Conservation (phyloP, 1,284 basidiomycete species). For the Mycosarcoma mackinlayi region DNA sequence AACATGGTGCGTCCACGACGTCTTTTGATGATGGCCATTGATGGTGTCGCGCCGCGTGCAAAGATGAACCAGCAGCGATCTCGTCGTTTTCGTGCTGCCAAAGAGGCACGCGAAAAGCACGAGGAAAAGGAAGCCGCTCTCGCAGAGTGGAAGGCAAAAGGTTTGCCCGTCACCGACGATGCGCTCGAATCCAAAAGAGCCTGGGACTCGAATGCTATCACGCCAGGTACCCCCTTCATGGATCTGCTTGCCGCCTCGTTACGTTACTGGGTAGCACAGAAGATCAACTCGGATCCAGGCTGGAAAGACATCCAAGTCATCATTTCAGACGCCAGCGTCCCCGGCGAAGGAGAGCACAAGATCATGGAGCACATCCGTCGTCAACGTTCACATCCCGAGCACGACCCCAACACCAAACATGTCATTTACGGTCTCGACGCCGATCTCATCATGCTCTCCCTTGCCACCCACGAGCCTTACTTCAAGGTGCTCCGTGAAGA, state of each 20-base stretch:
- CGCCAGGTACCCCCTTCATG: slow-evolving; percentile 98
- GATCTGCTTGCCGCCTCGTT: slow-evolving; percentile 85
- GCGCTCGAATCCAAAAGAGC: slow-evolving; percentile 81
- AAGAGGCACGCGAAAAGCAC: slow-evolving; percentile 94
- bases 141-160: slow-evolving; percentile 87
- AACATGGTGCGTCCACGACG: slow-evolving; percentile 96
- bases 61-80: slow-evolving; percentile 99
- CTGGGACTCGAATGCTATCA: slow-evolving; percentile 99
- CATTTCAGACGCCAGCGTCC: slow-evolving; percentile 95
- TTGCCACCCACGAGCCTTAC: slow-evolving; percentile 97
- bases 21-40: slow-evolving; percentile 97
- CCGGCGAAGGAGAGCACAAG: slow-evolving; percentile 99
- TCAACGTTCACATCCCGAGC: slow-evolving; percentile 84
- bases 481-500: slow-evolving; percentile 98
- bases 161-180: slow-evolving; percentile 83
- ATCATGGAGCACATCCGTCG: slow-evolving; percentile 98
- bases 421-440: slow-evolving; percentile 99
- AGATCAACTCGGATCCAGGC: slow-evolving; percentile 92
- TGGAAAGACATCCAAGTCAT: slow-evolving; percentile 88
- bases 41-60: slow-evolving; percentile 96
- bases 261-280: slow-evolving; percentile 95
- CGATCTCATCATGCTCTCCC: slow-evolving; percentile 97
- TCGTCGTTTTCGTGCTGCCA: slow-evolving; percentile 90
- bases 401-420: slow-evolving; percentile 94
- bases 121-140: slow-evolving; percentile 84